Base-by-base conservation (phyloP, 306 rosid genomes). In the Sphenostylis stenocarpa region DNA sequence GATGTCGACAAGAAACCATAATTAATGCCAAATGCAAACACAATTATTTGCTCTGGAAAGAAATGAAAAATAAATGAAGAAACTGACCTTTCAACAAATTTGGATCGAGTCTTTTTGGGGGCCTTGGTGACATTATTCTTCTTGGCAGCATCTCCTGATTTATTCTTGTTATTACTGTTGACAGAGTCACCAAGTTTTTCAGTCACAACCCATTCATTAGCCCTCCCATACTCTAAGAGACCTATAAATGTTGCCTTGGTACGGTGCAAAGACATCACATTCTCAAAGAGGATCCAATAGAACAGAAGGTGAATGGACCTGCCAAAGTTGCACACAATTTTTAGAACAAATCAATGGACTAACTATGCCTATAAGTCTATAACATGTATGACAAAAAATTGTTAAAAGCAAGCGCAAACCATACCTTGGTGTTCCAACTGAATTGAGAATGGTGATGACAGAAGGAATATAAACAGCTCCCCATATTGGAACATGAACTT, bases 391-490 rank as follows among this genome's bases (percentile, higher is more conserved):
- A 48, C 2, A 11, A 72, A n/a, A 77, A 68, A 17, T 6, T 51
- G 11, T 36, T 0, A 8, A 14, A 77, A 72, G 17, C 2, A 14
- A 45, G 14, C 62, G 3, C 20, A 33, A 55, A 63, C 1, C 48
- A 66, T 13, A 94, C 99, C 99, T 93, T 58, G 99, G 99, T 81
- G 99, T 96, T 87, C 99, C 99, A 0, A 96, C 99, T 19, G 99
- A 90, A 36, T 96, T 96, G 83, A 96, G 93, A 78, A 93, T 96
- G 83, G 99, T 96, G 84, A 96, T 89, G 82, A 96, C 78, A 24
- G 97, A 96, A 74, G 99, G 99, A 72, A 96, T 96, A 73, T 96
- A 96, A 75, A 96, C 99, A 14, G 99, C 99, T 48, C 99, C 99
- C 99, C 99, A 96, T 14, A 96, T 92, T 39, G 99, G 99, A 81